Evolutionary conservation across 495 filamentous ascomycete genomes (phyloP).

Genomic region (Amorphotheca resinae): DNA sequence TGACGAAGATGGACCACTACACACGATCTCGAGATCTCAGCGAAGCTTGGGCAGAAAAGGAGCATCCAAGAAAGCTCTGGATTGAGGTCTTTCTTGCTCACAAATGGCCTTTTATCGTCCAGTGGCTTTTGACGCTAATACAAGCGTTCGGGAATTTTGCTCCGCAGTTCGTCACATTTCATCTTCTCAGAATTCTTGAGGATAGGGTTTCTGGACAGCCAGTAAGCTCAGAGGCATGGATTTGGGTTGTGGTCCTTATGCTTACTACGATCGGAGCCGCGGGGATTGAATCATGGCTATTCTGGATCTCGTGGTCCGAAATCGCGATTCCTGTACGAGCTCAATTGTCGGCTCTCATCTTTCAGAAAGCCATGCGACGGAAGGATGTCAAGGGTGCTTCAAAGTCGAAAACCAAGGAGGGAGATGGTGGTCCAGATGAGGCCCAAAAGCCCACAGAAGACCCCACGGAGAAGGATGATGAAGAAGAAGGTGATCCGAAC

Average conservation of each 20-base stretch:
- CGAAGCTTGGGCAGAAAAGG: slow-evolving; percentile 34
- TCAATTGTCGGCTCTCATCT: slow-evolving; percentile 60
- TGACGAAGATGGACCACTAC: slow-evolving; percentile 44
- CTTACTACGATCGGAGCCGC: slow-evolving; percentile 40
- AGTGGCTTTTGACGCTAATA: slow-evolving; percentile 40
- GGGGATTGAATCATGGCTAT: slow-evolving; percentile 47
- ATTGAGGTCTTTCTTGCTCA: slow-evolving; percentile 44
- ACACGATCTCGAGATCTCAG: slow-evolving; percentile 36
- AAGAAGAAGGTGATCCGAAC: slow-evolving; percentile 43
- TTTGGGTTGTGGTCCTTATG: slow-evolving; percentile 56
- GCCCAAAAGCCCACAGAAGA: slow-evolving; percentile 3
- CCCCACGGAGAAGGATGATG: slow-evolving; percentile 5
- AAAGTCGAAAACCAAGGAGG: slow-evolving; percentile 29
- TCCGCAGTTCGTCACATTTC: slow-evolving; percentile 56
- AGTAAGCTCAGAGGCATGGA: slow-evolving; percentile 41
- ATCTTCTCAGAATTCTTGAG: slow-evolving; percentile 53
- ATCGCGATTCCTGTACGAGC: slow-evolving; percentile 52
- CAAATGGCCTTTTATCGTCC: slow-evolving; percentile 36
- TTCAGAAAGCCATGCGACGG: slow-evolving; percentile 63
- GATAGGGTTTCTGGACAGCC: slow-evolving; percentile 27
- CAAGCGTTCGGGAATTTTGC: slow-evolving; percentile 48
- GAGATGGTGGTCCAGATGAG: slow-evolving; percentile 5
- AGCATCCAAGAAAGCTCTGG: slow-evolving; percentile 45
- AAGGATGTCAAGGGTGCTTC: slow-evolving; percentile 58
- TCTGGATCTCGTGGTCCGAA: slow-evolving; percentile 53